Conservation (phyloP, 148 eudicot genomes). For the Arbutus unedo region DNA sequence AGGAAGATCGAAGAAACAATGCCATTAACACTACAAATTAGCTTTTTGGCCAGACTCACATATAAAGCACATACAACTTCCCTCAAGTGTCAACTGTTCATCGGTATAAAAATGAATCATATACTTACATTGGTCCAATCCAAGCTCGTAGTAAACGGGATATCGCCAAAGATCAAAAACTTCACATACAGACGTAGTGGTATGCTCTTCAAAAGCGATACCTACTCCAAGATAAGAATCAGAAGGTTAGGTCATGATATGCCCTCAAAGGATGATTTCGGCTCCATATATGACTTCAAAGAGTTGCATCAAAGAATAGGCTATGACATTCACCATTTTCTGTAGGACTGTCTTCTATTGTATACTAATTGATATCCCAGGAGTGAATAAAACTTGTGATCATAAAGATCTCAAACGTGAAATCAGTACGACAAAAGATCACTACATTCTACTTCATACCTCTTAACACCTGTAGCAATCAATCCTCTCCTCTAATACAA, state of each 20-base stretch:
- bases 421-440: neutral
- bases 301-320: conserved; percentile 6
- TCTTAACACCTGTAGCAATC: neutral
- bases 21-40: neutral
- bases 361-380: neutral
- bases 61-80: neutral
- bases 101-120: neutral
- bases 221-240: conserved; percentile 36
- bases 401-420: neutral
- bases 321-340: neutral
- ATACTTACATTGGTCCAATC: conserved; percentile 68
- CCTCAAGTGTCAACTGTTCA: neutral
- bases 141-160: conserved; percentile 44
- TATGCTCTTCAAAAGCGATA: conserved; percentile 65
- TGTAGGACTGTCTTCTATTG: neutral
- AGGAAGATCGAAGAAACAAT: conserved; percentile 13
- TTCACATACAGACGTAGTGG: conserved; percentile 61
- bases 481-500: neutral
- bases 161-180: conserved; percentile 38
- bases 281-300: neutral
- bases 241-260: neutral
- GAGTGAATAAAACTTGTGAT: neutral
- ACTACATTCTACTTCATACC: neutral
- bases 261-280: conserved; percentile 7
- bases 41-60: neutral